phyloP scores from a whole-genome alignment of 2,329 filamentous ascomycete species.

The Hypoxylon sp. region DNA sequence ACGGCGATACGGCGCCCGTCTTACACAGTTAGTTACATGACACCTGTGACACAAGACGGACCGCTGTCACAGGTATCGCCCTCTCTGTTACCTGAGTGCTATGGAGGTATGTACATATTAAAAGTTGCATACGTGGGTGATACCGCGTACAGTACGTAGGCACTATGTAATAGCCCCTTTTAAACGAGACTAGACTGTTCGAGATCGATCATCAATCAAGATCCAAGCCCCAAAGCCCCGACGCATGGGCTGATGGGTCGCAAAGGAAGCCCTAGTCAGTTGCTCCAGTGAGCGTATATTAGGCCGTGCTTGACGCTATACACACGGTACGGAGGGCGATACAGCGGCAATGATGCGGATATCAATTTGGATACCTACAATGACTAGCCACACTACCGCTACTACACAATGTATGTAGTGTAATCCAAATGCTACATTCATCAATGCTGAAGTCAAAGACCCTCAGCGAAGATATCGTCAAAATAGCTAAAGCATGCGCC shows the following conservation, averaged over 20 bases:
- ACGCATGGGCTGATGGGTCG: constrained; percentile 27
- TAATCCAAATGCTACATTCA: constrained; percentile 22
- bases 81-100: constrained; percentile 29
- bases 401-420: constrained; percentile 13
- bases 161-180: constrained; percentile 26
- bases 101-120: constrained; percentile 2
- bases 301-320: constrained; percentile 6
- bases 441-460: constrained; percentile 8
- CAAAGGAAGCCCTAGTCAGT: constrained; percentile 20
- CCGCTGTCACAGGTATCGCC: constrained; percentile 24
- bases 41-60: constrained; percentile 22
- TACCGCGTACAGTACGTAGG: constrained; percentile 22
- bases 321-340: constrained; percentile 21
- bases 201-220: constrained; percentile 46
- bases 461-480: constrained; percentile 10
- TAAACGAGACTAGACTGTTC: constrained; percentile 38
- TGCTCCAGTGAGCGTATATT: constrained; percentile 23
- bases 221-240: constrained; percentile 31
- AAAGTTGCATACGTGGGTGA: constrained; percentile 17
- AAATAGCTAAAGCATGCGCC: neutral
- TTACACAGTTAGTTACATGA: constrained; percentile 18
- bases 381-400: constrained; percentile 1
- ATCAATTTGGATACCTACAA: constrained; percentile 13
- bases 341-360: constrained; percentile 10
- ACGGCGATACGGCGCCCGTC: neutral